These are phyloP conservation scores for Trypanosoma congolense DNA, from an alignment of 208 protist genomes.

Conservation along the genomic window DNA sequence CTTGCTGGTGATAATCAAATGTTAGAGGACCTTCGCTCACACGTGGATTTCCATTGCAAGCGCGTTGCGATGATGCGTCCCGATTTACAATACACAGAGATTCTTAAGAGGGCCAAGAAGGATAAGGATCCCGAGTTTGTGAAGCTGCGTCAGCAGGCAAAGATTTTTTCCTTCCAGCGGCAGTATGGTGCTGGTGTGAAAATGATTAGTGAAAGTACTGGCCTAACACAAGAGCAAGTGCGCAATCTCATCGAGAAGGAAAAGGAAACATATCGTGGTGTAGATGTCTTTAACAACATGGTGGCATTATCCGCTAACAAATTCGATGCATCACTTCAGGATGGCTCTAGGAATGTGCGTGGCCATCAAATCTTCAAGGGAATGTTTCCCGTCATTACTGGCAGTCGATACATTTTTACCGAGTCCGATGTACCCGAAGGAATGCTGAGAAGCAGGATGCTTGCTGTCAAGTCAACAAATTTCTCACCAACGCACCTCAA, in stretches of 20 bases:
- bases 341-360: conserved; percentile 77
- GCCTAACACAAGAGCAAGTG: conserved; percentile 87
- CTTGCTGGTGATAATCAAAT: conserved; percentile 88
- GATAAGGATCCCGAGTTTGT: conserved; percentile 92
- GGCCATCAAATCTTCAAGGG: conserved; percentile 90
- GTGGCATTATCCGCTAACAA: conserved; percentile 86
- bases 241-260: conserved; percentile 90
- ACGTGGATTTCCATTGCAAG: conserved; percentile 92
- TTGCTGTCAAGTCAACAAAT: conserved; percentile 80
- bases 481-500: conserved; percentile 90
- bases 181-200: conserved; percentile 91
- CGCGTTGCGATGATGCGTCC: conserved; percentile 91
- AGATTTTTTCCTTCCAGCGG: conserved; percentile 92
- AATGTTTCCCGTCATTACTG: conserved; percentile 89
- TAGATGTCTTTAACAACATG: conserved; percentile 89
- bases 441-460: conserved; percentile 51
- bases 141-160: conserved; percentile 89
- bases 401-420: conserved; percentile 87
- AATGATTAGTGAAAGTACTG: conserved; percentile 90
- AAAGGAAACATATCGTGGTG: conserved; percentile 77
- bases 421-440: conserved; percentile 81
- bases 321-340: conserved; percentile 83
- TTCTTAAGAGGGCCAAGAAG: conserved; percentile 84
- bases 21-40: conserved; percentile 85
- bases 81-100: conserved; percentile 87